These are phyloP conservation scores for Jasminum sambac DNA, from an alignment of 257 asterid species.

Conservation along the genomic window DNA sequence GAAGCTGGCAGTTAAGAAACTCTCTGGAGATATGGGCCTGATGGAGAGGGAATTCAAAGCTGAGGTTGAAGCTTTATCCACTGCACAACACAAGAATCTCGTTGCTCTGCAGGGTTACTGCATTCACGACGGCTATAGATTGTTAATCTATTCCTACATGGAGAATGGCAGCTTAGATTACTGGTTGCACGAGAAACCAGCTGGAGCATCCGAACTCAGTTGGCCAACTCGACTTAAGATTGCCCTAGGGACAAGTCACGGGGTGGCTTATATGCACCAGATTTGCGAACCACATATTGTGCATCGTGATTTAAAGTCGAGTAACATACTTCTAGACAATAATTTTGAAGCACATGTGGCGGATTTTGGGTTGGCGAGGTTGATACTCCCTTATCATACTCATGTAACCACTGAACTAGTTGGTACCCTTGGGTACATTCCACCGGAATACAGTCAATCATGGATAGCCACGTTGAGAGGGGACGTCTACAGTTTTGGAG, in stretches of 20 bases:
- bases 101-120: conserved; percentile 91
- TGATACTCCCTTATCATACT: conserved; percentile 83
- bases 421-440: conserved; percentile 94
- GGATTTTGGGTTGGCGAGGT: conserved; percentile 85
- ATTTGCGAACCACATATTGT: conserved; percentile 90
- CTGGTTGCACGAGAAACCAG: conserved; percentile 92
- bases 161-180: conserved; percentile 93
- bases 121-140: conserved; percentile 76
- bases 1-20: conserved; percentile 85
- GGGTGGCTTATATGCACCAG: conserved; percentile 94
- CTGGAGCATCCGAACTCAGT: conserved; percentile 72
- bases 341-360: conserved; percentile 90
- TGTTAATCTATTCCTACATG: conserved; percentile 86
- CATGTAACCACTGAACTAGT: conserved; percentile 96
- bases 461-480: conserved; percentile 97
- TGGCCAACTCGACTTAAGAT: conserved; percentile 83
- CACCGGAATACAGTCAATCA: conserved; percentile 96
- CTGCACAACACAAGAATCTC: conserved; percentile 88
- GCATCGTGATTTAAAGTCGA: conserved; percentile 92
- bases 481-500: conserved; percentile 91
- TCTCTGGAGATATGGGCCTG: conserved; percentile 90
- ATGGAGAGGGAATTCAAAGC: conserved; percentile 98
- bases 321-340: conserved; percentile 87
- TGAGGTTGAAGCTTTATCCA: conserved; percentile 88
- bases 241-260: conserved; percentile 72